Percentiles rank a stretch among this genome's conserved stretches.
Conservation (phyloP, 2,329 filamentous ascomycete species). For the Leptographium flavum region DNA sequence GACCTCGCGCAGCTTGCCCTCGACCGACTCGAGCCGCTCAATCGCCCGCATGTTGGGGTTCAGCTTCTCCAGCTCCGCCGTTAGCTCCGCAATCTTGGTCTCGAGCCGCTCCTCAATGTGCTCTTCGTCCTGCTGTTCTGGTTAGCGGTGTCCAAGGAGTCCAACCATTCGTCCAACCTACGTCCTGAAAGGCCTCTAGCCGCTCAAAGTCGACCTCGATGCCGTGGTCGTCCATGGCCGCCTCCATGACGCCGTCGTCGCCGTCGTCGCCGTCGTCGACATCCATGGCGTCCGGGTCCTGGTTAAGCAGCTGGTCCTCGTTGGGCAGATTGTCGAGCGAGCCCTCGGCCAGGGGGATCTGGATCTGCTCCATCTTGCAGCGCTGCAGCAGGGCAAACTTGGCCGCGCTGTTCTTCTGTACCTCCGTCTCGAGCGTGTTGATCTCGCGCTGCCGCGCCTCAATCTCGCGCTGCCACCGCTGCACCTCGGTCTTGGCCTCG, state of each 20-base stretch:
- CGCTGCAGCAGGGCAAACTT: constrained; percentile 75
- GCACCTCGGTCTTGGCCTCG: constrained; percentile 65
- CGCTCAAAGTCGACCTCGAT: constrained; percentile 78
- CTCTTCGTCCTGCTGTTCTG: constrained; percentile 33
- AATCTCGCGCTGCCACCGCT: constrained; percentile 73
- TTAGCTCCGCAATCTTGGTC: constrained; percentile 62
- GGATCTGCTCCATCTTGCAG: constrained; percentile 88
- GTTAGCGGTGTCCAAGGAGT: too few species aligned
- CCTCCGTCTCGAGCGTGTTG: constrained; percentile 63
- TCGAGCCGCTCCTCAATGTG: constrained; percentile 61
- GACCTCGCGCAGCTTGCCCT: constrained; percentile 66
- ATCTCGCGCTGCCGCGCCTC: constrained; percentile 61
- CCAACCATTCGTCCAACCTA: constrained; percentile 33
- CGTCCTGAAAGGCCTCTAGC: constrained; percentile 52
- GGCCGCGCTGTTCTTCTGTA: constrained; percentile 71
- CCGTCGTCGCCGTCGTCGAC: constrained; percentile 62
- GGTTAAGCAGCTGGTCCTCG: constrained; percentile 63
- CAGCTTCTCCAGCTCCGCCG: constrained; percentile 76
- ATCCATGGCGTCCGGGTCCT: constrained; percentile 83
- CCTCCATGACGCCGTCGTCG: constrained; percentile 36
- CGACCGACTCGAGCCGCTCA: constrained; percentile 76
- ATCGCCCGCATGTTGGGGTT: constrained; percentile 94
- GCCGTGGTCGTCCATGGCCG: constrained; percentile 73
- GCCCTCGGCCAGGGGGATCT: constrained; percentile 60
- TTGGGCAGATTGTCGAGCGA: constrained; percentile 80